Percentiles rank a stretch among this genome's conserved stretches.
phyloP scores from a whole-genome alignment of 2,329 filamentous ascomycete genomes.

The Epichloe hybrida region DNA sequence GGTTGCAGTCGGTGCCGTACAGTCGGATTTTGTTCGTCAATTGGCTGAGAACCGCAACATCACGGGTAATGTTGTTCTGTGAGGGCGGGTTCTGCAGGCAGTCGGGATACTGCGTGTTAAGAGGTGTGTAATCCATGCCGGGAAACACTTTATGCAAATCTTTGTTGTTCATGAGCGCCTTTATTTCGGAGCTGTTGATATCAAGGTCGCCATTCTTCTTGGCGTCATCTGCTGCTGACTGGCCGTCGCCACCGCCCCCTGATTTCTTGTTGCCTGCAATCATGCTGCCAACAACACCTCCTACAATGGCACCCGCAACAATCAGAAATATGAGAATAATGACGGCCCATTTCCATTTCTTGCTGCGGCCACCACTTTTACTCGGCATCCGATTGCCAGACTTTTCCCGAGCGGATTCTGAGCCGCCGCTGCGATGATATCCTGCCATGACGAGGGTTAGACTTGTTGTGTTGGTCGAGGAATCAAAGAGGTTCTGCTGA shows the following conservation, averaged over 20 bases:
- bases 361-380: conserved; percentile 41
- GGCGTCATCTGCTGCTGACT: conserved; percentile 46
- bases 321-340: conserved; percentile 49
- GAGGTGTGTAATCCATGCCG: conserved; percentile 87
- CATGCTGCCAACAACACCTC: conserved; percentile 61
- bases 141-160: conserved; percentile 87
- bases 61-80: conserved; percentile 88
- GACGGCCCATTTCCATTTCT: conserved; percentile 58
- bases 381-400: conserved; percentile 6
- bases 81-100: conserved; percentile 66
- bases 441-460: background rate
- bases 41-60: conserved; percentile 80
- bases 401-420: conserved; percentile 9
- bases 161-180: conserved; percentile 65
- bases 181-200: conserved; percentile 65
- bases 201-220: conserved; percentile 54
- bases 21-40: conserved; percentile 77
- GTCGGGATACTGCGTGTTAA: conserved; percentile 80
- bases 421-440: background rate
- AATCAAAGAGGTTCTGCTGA: background rate
- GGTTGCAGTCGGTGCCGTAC: conserved; percentile 95
- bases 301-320: conserved; percentile 57
- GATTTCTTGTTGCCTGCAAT: conserved; percentile 38
- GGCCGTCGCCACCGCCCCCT: conserved; percentile 9
- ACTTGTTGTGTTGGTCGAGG: background rate